Conservation (phyloP, 495 filamentous ascomycete species). For the Pyronema domesticum region DNA sequence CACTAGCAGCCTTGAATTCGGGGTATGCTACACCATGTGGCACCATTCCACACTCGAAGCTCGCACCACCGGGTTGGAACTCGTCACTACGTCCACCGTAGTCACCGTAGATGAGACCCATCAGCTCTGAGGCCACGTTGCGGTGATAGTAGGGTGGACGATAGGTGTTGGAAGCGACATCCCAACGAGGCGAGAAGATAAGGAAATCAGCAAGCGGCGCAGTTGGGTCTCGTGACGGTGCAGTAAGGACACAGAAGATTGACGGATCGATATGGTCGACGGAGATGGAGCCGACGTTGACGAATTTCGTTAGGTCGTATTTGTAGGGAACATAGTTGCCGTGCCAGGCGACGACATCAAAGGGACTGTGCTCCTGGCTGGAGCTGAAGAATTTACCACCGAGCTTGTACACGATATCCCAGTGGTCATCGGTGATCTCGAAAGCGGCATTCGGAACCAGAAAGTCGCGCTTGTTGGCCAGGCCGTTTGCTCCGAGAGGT, state of each 20-base stretch:
- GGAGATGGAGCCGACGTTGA: slow-evolving; percentile 49
- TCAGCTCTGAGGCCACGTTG: slow-evolving; percentile 68
- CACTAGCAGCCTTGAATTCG: slow-evolving; percentile 45
- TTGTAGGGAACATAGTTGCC: slow-evolving; percentile 66
- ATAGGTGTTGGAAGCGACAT: slow-evolving; percentile 57
- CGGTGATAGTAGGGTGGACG: slow-evolving; percentile 68
- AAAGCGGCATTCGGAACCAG: slow-evolving; percentile 63
- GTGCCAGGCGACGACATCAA: slow-evolving; percentile 70
- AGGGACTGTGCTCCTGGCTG: slow-evolving; percentile 52
- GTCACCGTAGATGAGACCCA: slow-evolving; percentile 52
- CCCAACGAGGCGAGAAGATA: slow-evolving; percentile 66
- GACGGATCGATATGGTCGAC: slow-evolving; percentile 66
- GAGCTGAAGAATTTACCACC: slow-evolving; percentile 59
- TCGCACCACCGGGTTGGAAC: slow-evolving; percentile 41
- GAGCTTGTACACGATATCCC: slow-evolving; percentile 58
- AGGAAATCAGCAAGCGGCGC: slow-evolving; percentile 65
- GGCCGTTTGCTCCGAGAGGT: slow-evolving; percentile 69
- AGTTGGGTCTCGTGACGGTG: slow-evolving; percentile 37
- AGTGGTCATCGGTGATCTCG: slow-evolving; percentile 38
- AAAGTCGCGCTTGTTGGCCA: slow-evolving; percentile 77
- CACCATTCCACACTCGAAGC: slow-evolving; percentile 38
- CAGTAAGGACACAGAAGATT: slow-evolving; percentile 65
- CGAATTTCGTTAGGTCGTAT: slow-evolving; percentile 66
- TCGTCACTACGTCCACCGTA: slow-evolving; percentile 30
- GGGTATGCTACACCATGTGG: slow-evolving; percentile 43